Base-by-base conservation (phyloP, 1,284 basidiomycete species). In the Fomitiporia mediterranea region DNA sequence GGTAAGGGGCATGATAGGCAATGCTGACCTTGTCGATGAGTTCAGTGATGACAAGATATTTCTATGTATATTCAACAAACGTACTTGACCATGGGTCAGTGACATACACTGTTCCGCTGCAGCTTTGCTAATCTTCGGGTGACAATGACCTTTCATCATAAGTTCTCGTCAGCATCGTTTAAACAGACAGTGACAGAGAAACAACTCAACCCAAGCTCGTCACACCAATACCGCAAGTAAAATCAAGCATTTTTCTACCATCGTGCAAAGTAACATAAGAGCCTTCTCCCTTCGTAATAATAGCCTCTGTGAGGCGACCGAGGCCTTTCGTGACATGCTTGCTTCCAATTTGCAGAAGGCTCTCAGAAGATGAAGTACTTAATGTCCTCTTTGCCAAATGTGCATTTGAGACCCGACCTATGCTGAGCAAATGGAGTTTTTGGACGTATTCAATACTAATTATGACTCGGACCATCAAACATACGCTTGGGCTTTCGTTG, bases 181-280 rank as follows among this genome's bases (percentile, higher is more conserved):
- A 56, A 62, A 28, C 25, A 34, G 54, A 19, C 9, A 5, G 44
- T 8, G 30, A 15, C 38, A 69, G 76, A n/a, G n/a, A n/a, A n/a
- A n/a, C n/a, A n/a, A n/a, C n/a, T n/a, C 58, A 51, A 89, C 88
- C 89, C 28, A 93, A 75, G 66, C 81, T 84, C 0, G 88, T 90
- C 0, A 94, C 86, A 37, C 87, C 90, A 64, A 94, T 95, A 23
- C 93, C 93, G 65, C 81, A 82, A 3, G 89, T 94, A 65, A 94
- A 94, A 70, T 94, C 92, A 50, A 95, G 77, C 66, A 89, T 66
- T 63, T 74, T 77, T 56, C 81, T 77, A 4, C 91, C 92, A 62
- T 91, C 85, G 42, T 83, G 75, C 58, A 86, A 81, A 34, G 74
- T 74, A 56, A 92, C 82, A 66, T 86, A 89, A 1, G 89, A 84